These are phyloP conservation scores for Castanea crenata DNA, from an alignment of 306 rosid genomes.

Conservation along the genomic window DNA sequence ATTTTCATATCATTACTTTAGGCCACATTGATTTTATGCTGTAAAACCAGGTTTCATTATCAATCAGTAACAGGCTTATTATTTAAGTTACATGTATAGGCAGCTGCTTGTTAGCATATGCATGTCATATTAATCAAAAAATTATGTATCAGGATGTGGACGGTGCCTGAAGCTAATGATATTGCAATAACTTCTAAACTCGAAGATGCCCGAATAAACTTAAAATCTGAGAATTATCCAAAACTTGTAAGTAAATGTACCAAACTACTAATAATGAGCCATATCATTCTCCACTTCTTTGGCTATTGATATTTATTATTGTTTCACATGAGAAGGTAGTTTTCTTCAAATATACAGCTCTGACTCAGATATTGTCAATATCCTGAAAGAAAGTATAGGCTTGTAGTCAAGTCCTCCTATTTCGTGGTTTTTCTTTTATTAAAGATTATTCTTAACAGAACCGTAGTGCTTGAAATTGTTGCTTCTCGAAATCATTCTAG, in stretches of 20 bases:
- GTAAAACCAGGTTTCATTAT: constrained; percentile 4
- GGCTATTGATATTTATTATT: background rate
- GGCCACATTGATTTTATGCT: constrained; percentile 2
- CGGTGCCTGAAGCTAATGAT: constrained; percentile 46
- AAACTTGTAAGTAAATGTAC: constrained; percentile 52
- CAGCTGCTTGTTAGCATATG: constrained; percentile 10
- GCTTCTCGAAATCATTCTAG: background rate
- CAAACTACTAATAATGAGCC: constrained; percentile 9
- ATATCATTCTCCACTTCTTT: background rate
- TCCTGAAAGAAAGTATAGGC: background rate
- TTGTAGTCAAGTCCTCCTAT: background rate
- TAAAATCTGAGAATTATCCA: constrained; percentile 40
- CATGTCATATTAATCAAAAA: constrained; percentile 14
- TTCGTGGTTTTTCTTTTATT: background rate
- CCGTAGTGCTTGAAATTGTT: background rate
- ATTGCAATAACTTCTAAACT: constrained; percentile 38
- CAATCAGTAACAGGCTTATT: constrained; percentile 9
- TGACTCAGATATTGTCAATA: background rate
- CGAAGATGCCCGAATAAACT: constrained; percentile 34
- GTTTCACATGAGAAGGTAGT: background rate
- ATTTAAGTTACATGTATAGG: constrained; percentile 13
- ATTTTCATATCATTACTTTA: background rate
- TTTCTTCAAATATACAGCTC: background rate
- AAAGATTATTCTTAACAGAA: background rate
- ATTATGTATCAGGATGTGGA: constrained; percentile 65